Evolutionary conservation across 139 green algal species (phyloP).

Genomic region (Zygnema cylindricum): DNA sequence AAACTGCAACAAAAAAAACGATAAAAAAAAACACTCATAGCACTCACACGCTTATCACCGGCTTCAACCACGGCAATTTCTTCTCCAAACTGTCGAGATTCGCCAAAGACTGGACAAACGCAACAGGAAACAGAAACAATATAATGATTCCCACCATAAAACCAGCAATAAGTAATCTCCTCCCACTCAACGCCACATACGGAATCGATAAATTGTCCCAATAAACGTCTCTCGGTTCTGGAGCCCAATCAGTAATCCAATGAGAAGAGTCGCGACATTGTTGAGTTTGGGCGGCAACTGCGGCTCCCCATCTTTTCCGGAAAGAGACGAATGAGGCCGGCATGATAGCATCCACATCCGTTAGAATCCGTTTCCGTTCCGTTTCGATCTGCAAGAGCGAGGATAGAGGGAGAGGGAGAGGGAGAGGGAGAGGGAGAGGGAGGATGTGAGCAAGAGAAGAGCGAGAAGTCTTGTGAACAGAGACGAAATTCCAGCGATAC

Average conservation of each 20-base stretch:
- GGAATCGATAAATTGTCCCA: slow-evolving; percentile 50
- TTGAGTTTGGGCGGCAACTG: slow-evolving; percentile 56
- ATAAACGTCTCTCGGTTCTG: slow-evolving; percentile 52
- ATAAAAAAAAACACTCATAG: no score
- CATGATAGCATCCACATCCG: slow-evolving; percentile 37
- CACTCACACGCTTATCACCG: slow-evolving; percentile 32
- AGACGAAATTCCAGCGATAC: no score
- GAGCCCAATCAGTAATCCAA: slow-evolving; percentile 56
- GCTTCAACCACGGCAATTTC: slow-evolving; percentile 38
- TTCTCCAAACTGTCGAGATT: slow-evolving; percentile 50
- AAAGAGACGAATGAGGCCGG: slow-evolving; percentile 56
- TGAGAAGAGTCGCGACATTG: slow-evolving; percentile 30
- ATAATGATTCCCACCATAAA: slow-evolving; percentile 35
- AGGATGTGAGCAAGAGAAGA: not conserved
- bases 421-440: not conserved
- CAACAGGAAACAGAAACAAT: slow-evolving; percentile 54
- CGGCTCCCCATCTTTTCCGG: slow-evolving; percentile 47
- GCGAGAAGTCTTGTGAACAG: no score
- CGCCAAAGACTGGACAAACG: slow-evolving; percentile 52
- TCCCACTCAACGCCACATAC: slow-evolving; percentile 30
- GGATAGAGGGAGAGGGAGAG: not conserved
- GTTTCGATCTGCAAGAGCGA: slow-evolving; percentile 21
- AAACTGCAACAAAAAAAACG: no score
- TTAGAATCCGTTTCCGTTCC: slow-evolving; percentile 38
- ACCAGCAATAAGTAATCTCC: not conserved